phyloP scores from a whole-genome alignment of 116 monocot genomes.

The Zostera marina region DNA sequence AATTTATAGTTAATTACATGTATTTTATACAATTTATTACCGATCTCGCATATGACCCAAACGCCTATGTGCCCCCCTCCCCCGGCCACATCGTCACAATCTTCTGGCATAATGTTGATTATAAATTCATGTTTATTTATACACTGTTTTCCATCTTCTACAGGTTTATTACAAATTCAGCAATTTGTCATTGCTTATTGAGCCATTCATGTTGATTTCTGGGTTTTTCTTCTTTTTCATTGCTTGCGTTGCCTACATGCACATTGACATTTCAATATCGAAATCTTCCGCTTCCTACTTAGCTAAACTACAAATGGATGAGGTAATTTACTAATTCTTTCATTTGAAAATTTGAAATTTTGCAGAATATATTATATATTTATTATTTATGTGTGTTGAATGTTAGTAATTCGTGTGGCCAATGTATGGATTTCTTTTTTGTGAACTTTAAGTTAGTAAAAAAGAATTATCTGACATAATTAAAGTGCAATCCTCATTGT shows the following conservation, averaged over 20 bases:
- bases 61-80: too few relatives aligned
- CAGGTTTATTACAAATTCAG: conserved; percentile 88
- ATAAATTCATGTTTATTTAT: too few relatives aligned
- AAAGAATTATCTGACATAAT: not conserved
- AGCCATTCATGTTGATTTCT: conserved; percentile 71
- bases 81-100: too few relatives aligned
- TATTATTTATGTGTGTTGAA: too few relatives aligned
- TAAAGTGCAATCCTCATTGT: too few relatives aligned
- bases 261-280: conserved; percentile 76
- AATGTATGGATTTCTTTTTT: not conserved
- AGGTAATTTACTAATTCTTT: conserved; percentile 63
- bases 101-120: too few relatives aligned
- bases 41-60: too few relatives aligned
- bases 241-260: conserved; percentile 68
- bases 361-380: not conserved
- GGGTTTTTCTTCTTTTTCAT: conserved; percentile 76
- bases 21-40: too few relatives aligned
- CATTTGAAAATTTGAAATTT: not conserved
- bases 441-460: not conserved
- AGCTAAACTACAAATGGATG: conserved; percentile 78
- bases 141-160: conserved; percentile 15
- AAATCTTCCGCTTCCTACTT: conserved; percentile 86
- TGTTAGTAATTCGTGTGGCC: not conserved
- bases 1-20: too few relatives aligned
- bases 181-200: conserved; percentile 59